Base-by-base conservation (phyloP, 2,329 filamentous ascomycete genomes). In the Penicillium sp. region DNA sequence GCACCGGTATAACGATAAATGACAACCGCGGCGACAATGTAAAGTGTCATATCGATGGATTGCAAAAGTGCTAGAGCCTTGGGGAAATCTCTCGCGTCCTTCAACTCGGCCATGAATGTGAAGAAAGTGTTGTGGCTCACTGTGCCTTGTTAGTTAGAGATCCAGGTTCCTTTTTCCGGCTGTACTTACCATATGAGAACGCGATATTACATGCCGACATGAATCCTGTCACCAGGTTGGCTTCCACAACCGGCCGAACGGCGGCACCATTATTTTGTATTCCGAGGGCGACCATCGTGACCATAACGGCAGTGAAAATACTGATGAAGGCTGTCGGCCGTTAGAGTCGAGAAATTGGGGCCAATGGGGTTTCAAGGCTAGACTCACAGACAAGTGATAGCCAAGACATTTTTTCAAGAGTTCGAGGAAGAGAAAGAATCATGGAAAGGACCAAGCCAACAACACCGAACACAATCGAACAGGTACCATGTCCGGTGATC, bases 41-140 rank as follows among this genome's bases (percentile, higher is more conserved):
- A 90, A 31, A 89, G 77, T 18, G 72, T 67, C 0, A 82, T 83
- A 56, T 86, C 83, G 54, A 77, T 74, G 14, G 77, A 73, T 66
- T 87, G 84, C 11, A 87, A 79, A 29, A 85, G 68, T 63, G 78
- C 77, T 54, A 90, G 81, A 6, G 86, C 81, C 67, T 86, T 86
- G 36, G 79, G 77, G 66, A 83, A 87, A 54, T 85, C 79, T 38
- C 74, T 69, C 3, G 85, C 84, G 36, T 83, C 75, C 64, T 81
- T 79, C 67, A 89, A 77, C 69, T 89, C 86, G 43, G 79, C 77
- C 60, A 86, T 83, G 68, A 89, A 83, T 58, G 76, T 78, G 71
- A 87, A 87, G 72, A 88, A 88, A 58, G 83, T 84, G n/a, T 85
- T 81, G 63, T 87, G 84, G 18, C 84, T 84, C 43, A 73, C 76